Evolutionary conservation across 1,139 yeast genomes (phyloP).

Genomic region (Citeromyces siamensis): DNA sequence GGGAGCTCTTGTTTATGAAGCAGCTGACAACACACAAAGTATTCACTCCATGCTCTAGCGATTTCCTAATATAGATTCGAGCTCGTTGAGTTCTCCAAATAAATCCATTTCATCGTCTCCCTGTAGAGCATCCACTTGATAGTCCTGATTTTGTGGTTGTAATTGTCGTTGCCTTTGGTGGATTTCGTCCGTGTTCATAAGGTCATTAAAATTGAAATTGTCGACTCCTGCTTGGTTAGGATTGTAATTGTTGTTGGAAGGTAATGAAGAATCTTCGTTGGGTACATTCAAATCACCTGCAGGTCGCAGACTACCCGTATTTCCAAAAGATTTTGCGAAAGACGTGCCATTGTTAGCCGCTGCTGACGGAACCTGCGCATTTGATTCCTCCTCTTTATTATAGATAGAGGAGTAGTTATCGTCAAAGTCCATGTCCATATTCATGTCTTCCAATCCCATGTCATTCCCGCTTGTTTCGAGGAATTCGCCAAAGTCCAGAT

Average conservation of each 20-base stretch:
- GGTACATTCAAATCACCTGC: neutral
- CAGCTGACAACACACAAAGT: neutral
- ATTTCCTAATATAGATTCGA: conserved; percentile 2
- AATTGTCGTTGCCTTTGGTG: too few species aligned
- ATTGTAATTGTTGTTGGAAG: conserved; percentile 1
- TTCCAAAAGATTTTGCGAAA: too few species aligned
- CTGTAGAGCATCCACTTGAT: conserved; percentile 1
- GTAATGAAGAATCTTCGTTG: neutral
- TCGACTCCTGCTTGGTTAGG: neutral
- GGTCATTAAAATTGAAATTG: conserved; percentile 4
- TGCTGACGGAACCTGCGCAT: too few species aligned
- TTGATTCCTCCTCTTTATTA: conserved; percentile 3
- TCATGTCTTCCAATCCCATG: conserved; percentile 6
- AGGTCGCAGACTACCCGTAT: too few species aligned
- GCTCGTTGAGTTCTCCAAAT: conserved; percentile 1
- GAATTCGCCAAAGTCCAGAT: conserved; percentile 11
- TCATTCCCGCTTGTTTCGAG: conserved; percentile 4
- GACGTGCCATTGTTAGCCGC: too few species aligned
- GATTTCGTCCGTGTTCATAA: neutral
- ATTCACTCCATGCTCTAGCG: conserved; percentile 1
- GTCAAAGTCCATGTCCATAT: conserved; percentile 6
- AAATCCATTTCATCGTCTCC: conserved; percentile 4
- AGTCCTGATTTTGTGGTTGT: neutral
- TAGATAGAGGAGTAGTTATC: conserved; percentile 1
- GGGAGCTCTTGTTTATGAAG: conserved; percentile 23